Evolutionary conservation across 371 early-diverging fungal species (phyloP), one percentile per base, ranked within the genome.

Genomic region (Apophysomyces elegans): DNA sequence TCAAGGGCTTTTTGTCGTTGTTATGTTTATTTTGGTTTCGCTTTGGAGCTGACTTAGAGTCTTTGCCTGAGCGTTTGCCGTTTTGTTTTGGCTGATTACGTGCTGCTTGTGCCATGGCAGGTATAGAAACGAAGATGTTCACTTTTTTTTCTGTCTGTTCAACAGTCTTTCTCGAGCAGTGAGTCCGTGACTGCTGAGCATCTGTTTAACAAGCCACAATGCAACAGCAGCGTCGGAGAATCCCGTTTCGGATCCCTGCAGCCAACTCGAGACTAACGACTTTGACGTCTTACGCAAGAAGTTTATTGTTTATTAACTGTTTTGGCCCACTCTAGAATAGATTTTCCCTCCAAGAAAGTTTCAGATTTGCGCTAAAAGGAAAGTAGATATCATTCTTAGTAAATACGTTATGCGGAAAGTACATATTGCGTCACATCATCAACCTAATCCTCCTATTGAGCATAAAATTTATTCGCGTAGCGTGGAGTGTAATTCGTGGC

Each of bases 21-120:
- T 50, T 50, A 7, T 21, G 16, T 6, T 21, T 50, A 21, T 50
- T 26, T 4, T 32, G 21, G 9, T 21, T n/a, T 18, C 54, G 8
- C n/a, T 26, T 21, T 50, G 21, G 21, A 32, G 54, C 54, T 9
- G 21, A 9, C 16, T 50, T 41, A 5, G 8, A 11, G 8, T 2
- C 41, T 8, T 41, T 21, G 21, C 54, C 54, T 50, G 54, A 50
- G 21, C 35, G 54, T 50, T 21, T 50, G 54, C 21, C 54, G 54
- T 50, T 50, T 50, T 26, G 54, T 18, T 50, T 50, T 21, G 16
- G 54, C 21, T 50, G 54, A 21, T 50, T 50, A 21, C 54, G 54
- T 50, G 54, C 18, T 50, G 54, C 9, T 8, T 16, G 54, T 50
- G 54, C 54, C 54, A 50, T 50, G 47, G 11, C 18, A 50, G 54